A percentile compares a stretch with the other conserved stretches of the same genome.
These are phyloP conservation scores for Amphirosellinia nigrospora DNA, from an alignment of 495 filamentous ascomycete species.

Conservation along the genomic window DNA sequence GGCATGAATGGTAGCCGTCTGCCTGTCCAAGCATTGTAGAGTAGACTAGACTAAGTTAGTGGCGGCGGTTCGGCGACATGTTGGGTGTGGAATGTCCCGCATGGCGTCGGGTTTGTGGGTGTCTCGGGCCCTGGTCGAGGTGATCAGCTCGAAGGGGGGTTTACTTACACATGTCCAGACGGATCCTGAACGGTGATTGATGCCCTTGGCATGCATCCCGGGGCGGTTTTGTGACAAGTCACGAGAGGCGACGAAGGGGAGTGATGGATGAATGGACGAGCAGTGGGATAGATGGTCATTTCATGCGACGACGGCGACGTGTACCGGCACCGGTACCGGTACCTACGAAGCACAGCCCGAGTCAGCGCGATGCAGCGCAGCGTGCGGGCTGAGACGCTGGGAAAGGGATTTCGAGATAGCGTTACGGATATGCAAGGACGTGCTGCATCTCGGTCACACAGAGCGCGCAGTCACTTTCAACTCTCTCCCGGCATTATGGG, in stretches of 20 bases:
- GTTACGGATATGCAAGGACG: slow-evolving; percentile 39
- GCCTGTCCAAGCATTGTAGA: too few relatives aligned
- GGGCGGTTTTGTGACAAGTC: slow-evolving; percentile 25
- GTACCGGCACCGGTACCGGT: slow-evolving; percentile 8
- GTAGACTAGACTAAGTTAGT: too few relatives aligned
- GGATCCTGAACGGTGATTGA: slow-evolving; percentile 20
- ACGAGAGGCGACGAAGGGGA: slow-evolving; percentile 28
- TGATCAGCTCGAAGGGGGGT: slow-evolving; percentile 18
- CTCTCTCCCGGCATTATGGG: slow-evolving; percentile 36
- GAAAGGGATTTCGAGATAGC: slow-evolving; percentile 35
- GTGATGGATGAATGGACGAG: slow-evolving; percentile 10
- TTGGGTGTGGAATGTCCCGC: slow-evolving; percentile 25
- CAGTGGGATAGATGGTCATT: slow-evolving; percentile 17
- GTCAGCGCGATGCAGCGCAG: slow-evolving; percentile 12
- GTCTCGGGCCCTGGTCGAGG: slow-evolving; percentile 10
- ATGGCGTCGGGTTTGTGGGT: slow-evolving; percentile 20
- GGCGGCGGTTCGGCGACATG: background rate
- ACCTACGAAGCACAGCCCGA: slow-evolving; percentile 13
- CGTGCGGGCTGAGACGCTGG: slow-evolving; percentile 28
- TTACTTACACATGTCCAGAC: slow-evolving; percentile 23
- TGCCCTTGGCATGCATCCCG: slow-evolving; percentile 19
- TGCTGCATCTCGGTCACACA: slow-evolving; percentile 32
- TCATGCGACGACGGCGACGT: slow-evolving; percentile 7
- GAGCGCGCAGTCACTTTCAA: slow-evolving; percentile 26
- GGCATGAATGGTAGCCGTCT: slow-evolving; percentile 11